Conservation (phyloP, 495 filamentous ascomycete genomes). For the Neurospora sp. region DNA sequence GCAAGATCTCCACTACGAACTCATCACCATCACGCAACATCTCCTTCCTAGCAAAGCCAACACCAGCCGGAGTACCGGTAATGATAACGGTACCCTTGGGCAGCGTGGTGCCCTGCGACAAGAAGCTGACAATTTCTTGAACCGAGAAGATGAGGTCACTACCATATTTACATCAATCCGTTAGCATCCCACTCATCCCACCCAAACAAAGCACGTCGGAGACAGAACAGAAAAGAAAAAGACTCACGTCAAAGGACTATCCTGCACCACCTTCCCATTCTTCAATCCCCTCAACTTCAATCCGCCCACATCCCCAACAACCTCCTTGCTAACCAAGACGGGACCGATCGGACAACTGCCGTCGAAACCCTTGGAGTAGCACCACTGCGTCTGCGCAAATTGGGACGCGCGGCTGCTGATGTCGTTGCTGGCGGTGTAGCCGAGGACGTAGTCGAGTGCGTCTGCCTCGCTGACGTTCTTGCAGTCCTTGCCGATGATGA, state of each 20-base stretch:
- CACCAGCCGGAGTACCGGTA: conserved; percentile 39
- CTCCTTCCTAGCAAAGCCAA: conserved; percentile 32
- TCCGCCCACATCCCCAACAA: conserved; percentile 28
- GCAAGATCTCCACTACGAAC: conserved; percentile 36
- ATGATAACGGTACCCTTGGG: conserved; percentile 35
- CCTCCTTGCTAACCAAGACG: conserved; percentile 41
- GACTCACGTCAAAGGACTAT: conserved; percentile 40
- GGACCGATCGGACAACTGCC: conserved; percentile 41
- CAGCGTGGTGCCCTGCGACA: conserved; percentile 40
- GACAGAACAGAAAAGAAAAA: not conserved
- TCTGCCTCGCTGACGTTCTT: conserved; percentile 37
- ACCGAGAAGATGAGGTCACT: conserved; percentile 40
- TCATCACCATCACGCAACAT: conserved; percentile 36
- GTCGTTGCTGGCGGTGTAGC: conserved; percentile 39
- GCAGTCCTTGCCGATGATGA: conserved; percentile 35
- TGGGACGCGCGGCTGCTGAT: conserved; percentile 31
- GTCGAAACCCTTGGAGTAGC: conserved; percentile 40
- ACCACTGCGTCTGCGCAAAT: conserved; percentile 38
- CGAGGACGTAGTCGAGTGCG: conserved; percentile 35
- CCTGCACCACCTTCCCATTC: conserved; percentile 39
- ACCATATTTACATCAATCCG: not conserved
- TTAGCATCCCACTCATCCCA: not conserved
- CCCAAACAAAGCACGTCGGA: not conserved
- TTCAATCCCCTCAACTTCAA: conserved; percentile 32
- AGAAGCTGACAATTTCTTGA: conserved; percentile 34